Conservation (phyloP, 148 eudicot species). For the Rhododendron kiyosumense region DNA sequence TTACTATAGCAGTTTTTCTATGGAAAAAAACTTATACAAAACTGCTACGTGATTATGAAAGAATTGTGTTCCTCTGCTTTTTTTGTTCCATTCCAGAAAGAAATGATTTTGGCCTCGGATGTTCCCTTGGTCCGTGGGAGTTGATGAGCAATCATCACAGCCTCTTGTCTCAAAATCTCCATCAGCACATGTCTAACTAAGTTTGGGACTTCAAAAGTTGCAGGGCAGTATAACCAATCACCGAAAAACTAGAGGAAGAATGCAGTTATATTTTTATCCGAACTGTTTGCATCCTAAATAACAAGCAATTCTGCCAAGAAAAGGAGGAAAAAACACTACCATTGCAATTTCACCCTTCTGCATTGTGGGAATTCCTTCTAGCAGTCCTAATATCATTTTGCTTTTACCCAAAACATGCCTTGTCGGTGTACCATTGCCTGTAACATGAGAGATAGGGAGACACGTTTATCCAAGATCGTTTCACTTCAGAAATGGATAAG, state of each 20-base stretch:
- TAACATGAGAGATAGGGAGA: neutral
- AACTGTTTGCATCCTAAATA: neutral
- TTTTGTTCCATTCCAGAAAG: neutral
- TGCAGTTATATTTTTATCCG: neutral
- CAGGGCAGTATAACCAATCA: neutral
- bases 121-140: neutral
- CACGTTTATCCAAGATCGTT: neutral
- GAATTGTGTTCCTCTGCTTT: neutral
- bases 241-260: neutral
- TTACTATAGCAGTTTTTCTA: neutral
- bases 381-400: constrained; percentile 84
- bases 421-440: constrained; percentile 79
- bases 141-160: neutral
- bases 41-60: neutral
- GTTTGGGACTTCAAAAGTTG: neutral
- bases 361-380: constrained; percentile 98
- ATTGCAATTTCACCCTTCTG: constrained; percentile 90
- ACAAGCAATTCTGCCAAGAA: neutral
- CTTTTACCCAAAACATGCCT: constrained; percentile 92
- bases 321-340: constrained; percentile 32
- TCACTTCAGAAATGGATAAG: neutral
- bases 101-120: constrained; percentile 1
- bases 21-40: neutral
- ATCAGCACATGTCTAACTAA: neutral
- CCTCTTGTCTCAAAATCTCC: neutral